These are phyloP conservation scores for Ampelocalamus luodianensis DNA, from an alignment of 176 grass and related monocot species.

Conservation along the genomic window DNA sequence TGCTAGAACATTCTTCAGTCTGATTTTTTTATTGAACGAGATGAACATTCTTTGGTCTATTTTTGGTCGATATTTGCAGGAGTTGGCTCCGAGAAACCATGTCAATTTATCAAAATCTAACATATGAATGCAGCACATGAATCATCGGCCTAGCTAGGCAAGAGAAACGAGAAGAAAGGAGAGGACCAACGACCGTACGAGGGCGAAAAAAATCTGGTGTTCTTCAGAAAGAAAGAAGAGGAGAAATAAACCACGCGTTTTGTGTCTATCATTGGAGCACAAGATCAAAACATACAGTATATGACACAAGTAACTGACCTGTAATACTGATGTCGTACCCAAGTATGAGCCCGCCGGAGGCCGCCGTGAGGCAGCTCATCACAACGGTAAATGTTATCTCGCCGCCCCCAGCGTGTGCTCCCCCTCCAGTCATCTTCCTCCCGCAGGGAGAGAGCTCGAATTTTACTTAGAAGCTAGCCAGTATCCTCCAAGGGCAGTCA, in stretches of 20 bases:
- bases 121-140: not conserved
- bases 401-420: not conserved
- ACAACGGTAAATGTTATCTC: slow-evolving; percentile 40
- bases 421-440: slow-evolving; percentile 12
- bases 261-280: not conserved
- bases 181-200: not conserved
- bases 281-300: not conserved
- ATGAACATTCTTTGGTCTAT: too few relatives aligned
- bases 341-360: slow-evolving; percentile 55
- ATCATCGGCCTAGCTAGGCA: not conserved
- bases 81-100: not conserved
- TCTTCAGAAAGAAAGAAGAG: not conserved
- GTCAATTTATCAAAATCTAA: not conserved
- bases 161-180: not conserved
- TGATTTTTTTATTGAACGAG: too few relatives aligned
- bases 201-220: not conserved
- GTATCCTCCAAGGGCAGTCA: not conserved
- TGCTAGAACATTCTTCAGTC: too few relatives aligned
- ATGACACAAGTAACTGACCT: slow-evolving; percentile 20
- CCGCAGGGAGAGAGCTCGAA: not conserved
- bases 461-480: not conserved
- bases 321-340: slow-evolving; percentile 63
- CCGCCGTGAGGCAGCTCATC: slow-evolving; percentile 61
- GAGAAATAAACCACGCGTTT: not conserved
- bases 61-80: not conserved